Percentiles rank a stretch among this genome's conserved stretches.
Evolutionary conservation across 2,329 filamentous ascomycete genomes (phyloP).

Genomic region (Microdochium trichocladiopsis): DNA sequence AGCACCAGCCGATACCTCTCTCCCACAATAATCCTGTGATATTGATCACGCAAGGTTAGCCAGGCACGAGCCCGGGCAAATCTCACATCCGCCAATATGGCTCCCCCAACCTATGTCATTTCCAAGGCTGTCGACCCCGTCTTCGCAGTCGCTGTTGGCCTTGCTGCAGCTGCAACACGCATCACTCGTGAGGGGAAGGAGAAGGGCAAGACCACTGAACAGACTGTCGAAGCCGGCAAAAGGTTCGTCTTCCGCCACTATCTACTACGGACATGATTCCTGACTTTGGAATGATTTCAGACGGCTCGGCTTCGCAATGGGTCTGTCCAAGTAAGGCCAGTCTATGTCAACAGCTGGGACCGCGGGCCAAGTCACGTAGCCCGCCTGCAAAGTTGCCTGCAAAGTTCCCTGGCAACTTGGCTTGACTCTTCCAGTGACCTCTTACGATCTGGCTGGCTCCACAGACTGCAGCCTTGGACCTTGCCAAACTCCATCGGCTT

Average conservation of each 20-base stretch:
- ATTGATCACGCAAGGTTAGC: too few relatives aligned
- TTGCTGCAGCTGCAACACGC: conserved; percentile 46
- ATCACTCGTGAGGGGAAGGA: conserved; percentile 55
- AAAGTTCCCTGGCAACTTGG: too few relatives aligned
- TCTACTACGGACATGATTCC: not conserved
- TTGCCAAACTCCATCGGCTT: too few relatives aligned
- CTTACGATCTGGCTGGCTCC: too few relatives aligned
- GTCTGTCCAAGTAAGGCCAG: not conserved
- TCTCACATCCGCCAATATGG: conserved; percentile 27
- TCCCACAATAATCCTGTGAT: too few relatives aligned
- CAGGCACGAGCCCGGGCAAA: too few relatives aligned
- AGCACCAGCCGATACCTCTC: too few relatives aligned
- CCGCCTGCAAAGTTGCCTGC: too few relatives aligned
- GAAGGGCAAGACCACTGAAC: conserved; percentile 43
- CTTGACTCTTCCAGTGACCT: too few relatives aligned
- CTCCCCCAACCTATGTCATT: conserved; percentile 51
- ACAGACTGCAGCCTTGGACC: too few relatives aligned
- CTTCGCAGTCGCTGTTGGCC: conserved; percentile 49
- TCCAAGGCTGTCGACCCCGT: conserved; percentile 52
- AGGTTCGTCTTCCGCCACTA: conserved; percentile 24
- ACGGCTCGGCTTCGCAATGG: not conserved
- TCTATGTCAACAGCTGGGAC: not conserved
- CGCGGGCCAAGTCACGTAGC: not conserved
- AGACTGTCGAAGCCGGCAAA: conserved; percentile 41
- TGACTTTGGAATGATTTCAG: not conserved